Percentiles rank a stretch among this genome's conserved stretches.
phyloP scores from a whole-genome alignment of 2,329 filamentous ascomycete genomes.

The Arthrobotrys pseudoclavata region DNA sequence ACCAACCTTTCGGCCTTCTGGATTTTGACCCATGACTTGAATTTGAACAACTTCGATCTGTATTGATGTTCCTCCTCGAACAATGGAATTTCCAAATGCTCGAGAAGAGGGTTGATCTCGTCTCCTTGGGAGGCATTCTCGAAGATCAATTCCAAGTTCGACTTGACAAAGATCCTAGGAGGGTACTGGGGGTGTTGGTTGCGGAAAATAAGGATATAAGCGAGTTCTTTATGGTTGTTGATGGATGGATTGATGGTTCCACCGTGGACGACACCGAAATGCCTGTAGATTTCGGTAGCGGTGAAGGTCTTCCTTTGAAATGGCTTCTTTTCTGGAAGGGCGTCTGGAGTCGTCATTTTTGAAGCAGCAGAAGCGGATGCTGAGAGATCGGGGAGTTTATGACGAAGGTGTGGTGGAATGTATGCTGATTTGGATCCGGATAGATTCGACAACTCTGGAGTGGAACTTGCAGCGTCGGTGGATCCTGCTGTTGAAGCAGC shows the following conservation, averaged over 20 bases:
- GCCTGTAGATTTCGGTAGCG: conserved; percentile 56
- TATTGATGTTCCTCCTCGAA: conserved; percentile 47
- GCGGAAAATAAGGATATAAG: conserved; percentile 62
- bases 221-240: conserved; percentile 62
- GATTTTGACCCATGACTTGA: conserved; percentile 52
- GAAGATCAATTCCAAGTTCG: conserved; percentile 61
- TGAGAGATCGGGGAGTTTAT: conserved; percentile 2
- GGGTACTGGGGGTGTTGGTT: conserved; percentile 62
- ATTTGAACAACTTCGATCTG: conserved; percentile 33
- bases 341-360: conserved; percentile 2
- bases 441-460: background rate
- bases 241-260: conserved; percentile 61
- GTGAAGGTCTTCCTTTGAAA: conserved; percentile 27
- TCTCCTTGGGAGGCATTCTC: conserved; percentile 23
- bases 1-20: conserved; percentile 39
- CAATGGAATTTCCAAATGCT: conserved; percentile 39
- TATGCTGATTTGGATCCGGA: conserved; percentile 22
- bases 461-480: conserved; percentile 3
- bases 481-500: conserved; percentile 6
- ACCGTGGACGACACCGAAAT: conserved; percentile 61
- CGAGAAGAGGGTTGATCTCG: conserved; percentile 37
- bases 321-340: background rate
- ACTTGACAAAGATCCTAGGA: conserved; percentile 62
- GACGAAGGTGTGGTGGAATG: conserved; percentile 52
- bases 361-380: background rate